A percentile compares a stretch with the other conserved stretches of the same genome.
Conservation (phyloP, 2,329 filamentous ascomycete genomes). For the Elsinoe necatrix region DNA sequence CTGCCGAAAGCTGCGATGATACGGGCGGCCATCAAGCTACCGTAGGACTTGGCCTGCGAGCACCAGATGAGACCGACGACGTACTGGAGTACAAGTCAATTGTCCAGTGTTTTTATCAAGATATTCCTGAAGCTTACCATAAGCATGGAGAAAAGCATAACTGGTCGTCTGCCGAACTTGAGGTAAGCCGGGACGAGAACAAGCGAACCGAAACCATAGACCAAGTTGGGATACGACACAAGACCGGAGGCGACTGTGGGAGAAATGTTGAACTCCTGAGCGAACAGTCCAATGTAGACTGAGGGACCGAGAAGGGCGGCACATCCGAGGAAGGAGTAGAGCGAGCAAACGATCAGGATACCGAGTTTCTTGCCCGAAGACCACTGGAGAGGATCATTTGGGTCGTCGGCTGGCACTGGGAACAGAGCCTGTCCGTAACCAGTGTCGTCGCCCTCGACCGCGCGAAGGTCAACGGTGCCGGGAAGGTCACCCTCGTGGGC, state of each 20-base stretch:
- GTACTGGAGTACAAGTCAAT: slow-evolving; percentile 25
- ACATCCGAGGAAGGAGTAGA: slow-evolving; percentile 53
- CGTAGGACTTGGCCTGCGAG: slow-evolving; percentile 34
- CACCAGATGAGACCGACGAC: slow-evolving; percentile 36
- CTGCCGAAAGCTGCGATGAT: slow-evolving; percentile 38
- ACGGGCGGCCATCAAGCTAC: slow-evolving; percentile 36
- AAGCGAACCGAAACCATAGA: slow-evolving; percentile 51
- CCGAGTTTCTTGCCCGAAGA: slow-evolving; percentile 46
- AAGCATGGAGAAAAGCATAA: slow-evolving; percentile 36
- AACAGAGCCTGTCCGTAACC: slow-evolving; percentile 53
- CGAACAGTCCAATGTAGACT: slow-evolving; percentile 50
- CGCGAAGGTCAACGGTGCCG: slow-evolving; percentile 48
- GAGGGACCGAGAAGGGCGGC: slow-evolving; percentile 49
- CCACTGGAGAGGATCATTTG: slow-evolving; percentile 55
- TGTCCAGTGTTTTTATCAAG: background rate
- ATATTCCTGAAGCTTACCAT: slow-evolving; percentile 22
- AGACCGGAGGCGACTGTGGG: slow-evolving; percentile 46
- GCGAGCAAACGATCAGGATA: slow-evolving; percentile 47
- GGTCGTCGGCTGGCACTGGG: slow-evolving; percentile 52
- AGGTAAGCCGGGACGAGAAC: slow-evolving; percentile 51
- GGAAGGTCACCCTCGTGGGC: slow-evolving; percentile 49
- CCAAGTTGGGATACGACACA: slow-evolving; percentile 53
- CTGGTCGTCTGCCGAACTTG: slow-evolving; percentile 40
- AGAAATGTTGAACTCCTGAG: slow-evolving; percentile 45
- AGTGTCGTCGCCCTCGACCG: slow-evolving; percentile 50